Evolutionary conservation across 805 yeast genomes (phyloP), one percentile per base, ranked within the genome.

Genomic region (Candida awuae): DNA sequence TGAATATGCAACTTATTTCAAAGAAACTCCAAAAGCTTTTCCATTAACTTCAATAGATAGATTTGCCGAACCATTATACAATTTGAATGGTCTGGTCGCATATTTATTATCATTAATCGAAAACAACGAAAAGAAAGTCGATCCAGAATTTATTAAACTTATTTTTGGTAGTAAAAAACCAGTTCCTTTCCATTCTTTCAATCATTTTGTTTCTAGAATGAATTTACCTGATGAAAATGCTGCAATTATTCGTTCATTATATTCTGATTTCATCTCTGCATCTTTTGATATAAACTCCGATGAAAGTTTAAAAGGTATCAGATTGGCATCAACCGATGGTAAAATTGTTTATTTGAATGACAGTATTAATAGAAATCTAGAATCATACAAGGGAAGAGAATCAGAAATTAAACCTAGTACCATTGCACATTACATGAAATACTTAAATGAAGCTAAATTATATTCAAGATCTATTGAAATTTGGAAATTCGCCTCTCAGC

Each of bases 211-310:
- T 10, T 32, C 25, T 9, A 25, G 17, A 8, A 22, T 36, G 10
- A 6, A 30, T 3, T 28, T 50, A 15, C 18, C 49, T 19, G 15
- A 22, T 3, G 43, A 43, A 15, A 41, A 40, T 19, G 25, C 32
- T 9, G 12, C 35, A 8, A 32, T 19, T 19, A 50, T 48, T 9
- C 6, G 29, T 8, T 19, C 21, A 8, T 33, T 29, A 14, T 49
- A 47, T 33, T 16, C 22, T 4, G 31, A 39, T 9, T 41, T 28
- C 14, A 32, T 13, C 12, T 22, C 15, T 17, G 18, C 19, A 4
- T 32, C 41, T 4, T 32, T 49, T 8, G 56, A 59, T 45, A 52
- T 53, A 6, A 72, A 70, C 43, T 27, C 42, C 23, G 49, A 54
- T 6, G 70, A 68, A 16, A 34, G 39, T 18, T 32, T 46, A 17